phyloP scores from a whole-genome alignment of 768 basidiomycete species.

The Boletus speciosus region DNA sequence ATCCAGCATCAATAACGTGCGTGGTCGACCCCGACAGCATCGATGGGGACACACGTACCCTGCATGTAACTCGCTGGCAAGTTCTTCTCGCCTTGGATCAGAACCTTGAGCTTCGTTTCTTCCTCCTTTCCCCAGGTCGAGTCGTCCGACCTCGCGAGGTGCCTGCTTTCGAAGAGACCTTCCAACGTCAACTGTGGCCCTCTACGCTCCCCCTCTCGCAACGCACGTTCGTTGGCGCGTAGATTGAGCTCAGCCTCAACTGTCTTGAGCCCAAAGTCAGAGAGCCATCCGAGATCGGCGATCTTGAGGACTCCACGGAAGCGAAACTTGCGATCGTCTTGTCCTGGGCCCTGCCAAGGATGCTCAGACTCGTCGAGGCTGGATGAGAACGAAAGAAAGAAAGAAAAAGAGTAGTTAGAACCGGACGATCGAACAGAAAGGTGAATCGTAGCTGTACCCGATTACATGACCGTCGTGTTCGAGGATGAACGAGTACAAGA shows the following conservation, averaged over 20 bases:
- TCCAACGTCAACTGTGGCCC: constrained; percentile 34
- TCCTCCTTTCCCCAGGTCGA: constrained; percentile 13
- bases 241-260: constrained; percentile 45
- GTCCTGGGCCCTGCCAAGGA: constrained; percentile 25
- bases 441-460: constrained; percentile 19
- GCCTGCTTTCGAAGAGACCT: constrained; percentile 28
- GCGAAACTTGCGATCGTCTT: constrained; percentile 34
- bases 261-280: constrained; percentile 38
- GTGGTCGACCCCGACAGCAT: not conserved
- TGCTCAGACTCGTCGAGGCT: constrained; percentile 51
- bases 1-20: not conserved
- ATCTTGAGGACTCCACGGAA: constrained; percentile 54
- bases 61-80: constrained; percentile 40
- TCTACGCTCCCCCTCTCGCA: constrained; percentile 17
- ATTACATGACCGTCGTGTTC: constrained; percentile 24
- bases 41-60: constrained; percentile 24
- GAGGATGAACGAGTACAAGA: constrained; percentile 30
- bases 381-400: not conserved
- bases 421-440: not conserved
- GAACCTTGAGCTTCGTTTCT: constrained; percentile 35
- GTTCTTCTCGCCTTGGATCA: constrained; percentile 41
- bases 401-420: constrained; percentile 1
- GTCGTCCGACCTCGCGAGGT: constrained; percentile 15
- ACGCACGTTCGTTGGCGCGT: constrained; percentile 33
- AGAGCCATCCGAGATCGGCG: constrained; percentile 46